Evolutionary conservation across 805 yeast genomes (phyloP), one percentile per base, ranked within the genome.

Genomic region (Schwanniomyces sp.): DNA sequence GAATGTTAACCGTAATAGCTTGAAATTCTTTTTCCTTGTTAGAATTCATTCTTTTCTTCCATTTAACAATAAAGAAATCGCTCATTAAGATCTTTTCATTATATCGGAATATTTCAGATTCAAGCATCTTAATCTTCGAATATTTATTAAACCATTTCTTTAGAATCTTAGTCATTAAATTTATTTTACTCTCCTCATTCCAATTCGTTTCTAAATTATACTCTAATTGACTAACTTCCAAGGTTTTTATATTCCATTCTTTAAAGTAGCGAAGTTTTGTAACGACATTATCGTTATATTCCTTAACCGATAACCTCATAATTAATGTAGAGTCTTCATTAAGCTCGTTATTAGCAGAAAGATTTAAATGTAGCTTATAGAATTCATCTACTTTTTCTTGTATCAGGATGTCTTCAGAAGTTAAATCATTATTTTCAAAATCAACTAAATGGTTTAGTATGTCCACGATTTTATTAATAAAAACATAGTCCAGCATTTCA

Each of bases 281-380:
- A 8, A 39, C 9, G 17, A 10, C 2, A 4, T 46, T 41, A 11
- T 44, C 34, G 14, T 43, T 46, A 27, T 46, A 55, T 39, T 62
- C 64, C 17, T 12, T 10, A 2, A 58, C 46, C 7, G 72, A 59
- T 7, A 57, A 50, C 40, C 67, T 52, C 75, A 71, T 71, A 39
- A 70, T 49, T 8, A 69, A 44, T 0, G 74, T 62, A 28, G 57
- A 46, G 24, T 47, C 50, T 2, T 17, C 16, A 26, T 30, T 7
- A 40, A 25, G 46, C 38, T 40, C 38, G 25, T 34, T 34, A 10
- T 44, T 53, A 7, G 27, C 34, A 3, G 56, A 49, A 29, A 66
- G 53, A n/a, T 50, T 43, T 21, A 52, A 47, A 51, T 68, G 72
- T 5, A 63, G 51, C 3, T 48, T 45, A 39, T 54, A 57, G 27